These are phyloP conservation scores for Fusarium pseudonygamai DNA, from an alignment of 2,329 filamentous ascomycete genomes.

Conservation along the genomic window DNA sequence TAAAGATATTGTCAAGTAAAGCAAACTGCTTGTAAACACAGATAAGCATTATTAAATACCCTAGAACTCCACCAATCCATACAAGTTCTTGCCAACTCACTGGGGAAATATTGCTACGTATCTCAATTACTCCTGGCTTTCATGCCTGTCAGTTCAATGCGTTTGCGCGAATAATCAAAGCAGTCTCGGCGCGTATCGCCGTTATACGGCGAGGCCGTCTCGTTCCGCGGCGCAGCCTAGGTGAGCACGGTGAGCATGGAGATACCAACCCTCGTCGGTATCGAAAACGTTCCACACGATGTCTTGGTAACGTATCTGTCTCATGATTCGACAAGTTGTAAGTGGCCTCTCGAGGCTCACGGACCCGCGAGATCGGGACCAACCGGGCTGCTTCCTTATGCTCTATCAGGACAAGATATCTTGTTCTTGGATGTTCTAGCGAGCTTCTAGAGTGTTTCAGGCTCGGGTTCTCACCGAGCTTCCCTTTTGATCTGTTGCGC, in stretches of 20 bases:
- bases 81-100: background rate
- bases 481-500: background rate
- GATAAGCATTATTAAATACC: background rate
- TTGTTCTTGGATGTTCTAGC: conserved; percentile 19
- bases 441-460: conserved; percentile 30
- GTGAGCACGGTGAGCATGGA: conserved; percentile 32
- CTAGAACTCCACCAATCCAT: background rate
- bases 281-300: conserved; percentile 36
- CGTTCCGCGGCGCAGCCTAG: conserved; percentile 29
- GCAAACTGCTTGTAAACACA: background rate
- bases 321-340: conserved; percentile 31
- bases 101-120: background rate
- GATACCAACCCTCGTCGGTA: background rate
- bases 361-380: conserved; percentile 35
- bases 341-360: conserved; percentile 7
- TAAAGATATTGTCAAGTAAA: background rate
- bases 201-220: conserved; percentile 30
- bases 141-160: background rate
- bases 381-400: conserved; percentile 34
- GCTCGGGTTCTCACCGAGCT: conserved; percentile 26
- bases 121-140: background rate
- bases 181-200: background rate
- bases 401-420: background rate
- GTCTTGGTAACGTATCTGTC: conserved; percentile 35
- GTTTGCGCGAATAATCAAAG: conserved; percentile 35